A percentile compares a stretch with the other conserved stretches of the same genome.
Evolutionary conservation across 441 rosid species (phyloP).

Genomic region (Erysimum pusillum): DNA sequence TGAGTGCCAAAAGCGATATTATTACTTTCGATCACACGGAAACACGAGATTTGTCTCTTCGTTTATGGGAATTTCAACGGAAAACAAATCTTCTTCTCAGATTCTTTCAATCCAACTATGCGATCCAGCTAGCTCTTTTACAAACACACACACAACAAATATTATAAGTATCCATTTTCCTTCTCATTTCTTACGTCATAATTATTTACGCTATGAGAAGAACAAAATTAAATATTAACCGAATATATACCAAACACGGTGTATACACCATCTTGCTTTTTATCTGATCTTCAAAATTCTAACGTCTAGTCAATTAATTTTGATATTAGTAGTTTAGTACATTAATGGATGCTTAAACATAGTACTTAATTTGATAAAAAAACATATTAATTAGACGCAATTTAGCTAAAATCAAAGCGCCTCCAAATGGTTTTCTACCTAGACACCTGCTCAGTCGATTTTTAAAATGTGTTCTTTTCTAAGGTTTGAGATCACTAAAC

Average conservation of each 20-base stretch:
- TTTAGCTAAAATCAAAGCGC: not conserved
- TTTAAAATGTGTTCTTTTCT: not conserved
- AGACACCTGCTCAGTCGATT: not conserved
- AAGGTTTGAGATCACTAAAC: not conserved
- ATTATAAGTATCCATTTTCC: conserved; percentile 11
- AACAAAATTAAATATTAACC: not conserved
- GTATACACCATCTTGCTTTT: not conserved
- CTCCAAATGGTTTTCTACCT: not conserved
- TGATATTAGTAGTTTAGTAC: no score
- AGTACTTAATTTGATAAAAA: no score
- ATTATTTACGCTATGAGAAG: not conserved
- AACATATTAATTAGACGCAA: no score
- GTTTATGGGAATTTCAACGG: conserved; percentile 37
- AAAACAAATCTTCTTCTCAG: conserved; percentile 22
- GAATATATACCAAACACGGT: not conserved
- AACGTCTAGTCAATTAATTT: no score
- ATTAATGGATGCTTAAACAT: no score
- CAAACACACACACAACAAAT: not conserved
- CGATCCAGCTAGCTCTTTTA: conserved; percentile 38
- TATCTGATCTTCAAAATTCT: not conserved
- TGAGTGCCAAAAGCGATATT: conserved; percentile 24
- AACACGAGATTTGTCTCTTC: conserved; percentile 38
- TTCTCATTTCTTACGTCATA: conserved; percentile 33
- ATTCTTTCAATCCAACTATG: conserved; percentile 30
- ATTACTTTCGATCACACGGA: conserved; percentile 32